Conservation (phyloP, 345 rosid genomes). For the Salix koriyanagi region DNA sequence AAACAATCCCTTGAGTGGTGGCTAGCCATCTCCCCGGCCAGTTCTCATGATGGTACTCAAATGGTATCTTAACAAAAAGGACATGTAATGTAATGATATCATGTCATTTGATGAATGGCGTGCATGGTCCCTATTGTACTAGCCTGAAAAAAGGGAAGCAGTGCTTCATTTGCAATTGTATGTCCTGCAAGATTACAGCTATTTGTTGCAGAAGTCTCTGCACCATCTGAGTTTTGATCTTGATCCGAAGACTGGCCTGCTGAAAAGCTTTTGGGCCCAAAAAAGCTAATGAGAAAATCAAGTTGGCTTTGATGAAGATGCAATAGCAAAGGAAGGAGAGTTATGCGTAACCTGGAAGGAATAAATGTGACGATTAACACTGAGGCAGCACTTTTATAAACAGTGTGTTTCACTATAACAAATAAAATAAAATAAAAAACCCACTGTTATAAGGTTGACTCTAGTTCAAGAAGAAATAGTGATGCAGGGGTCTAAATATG, state of each 20-base stretch:
- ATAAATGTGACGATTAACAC: constrained; percentile 17
- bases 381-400: background rate
- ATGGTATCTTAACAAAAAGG: background rate
- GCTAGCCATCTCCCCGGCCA: background rate
- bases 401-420: background rate
- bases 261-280: constrained; percentile 51
- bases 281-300: constrained; percentile 79
- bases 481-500: background rate
- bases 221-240: constrained; percentile 36
- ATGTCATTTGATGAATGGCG: constrained; percentile 8
- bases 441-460: background rate
- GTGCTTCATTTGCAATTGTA: constrained; percentile 65
- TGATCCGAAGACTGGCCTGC: constrained; percentile 40
- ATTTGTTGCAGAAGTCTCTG: constrained; percentile 23
- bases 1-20: background rate
- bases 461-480: background rate
- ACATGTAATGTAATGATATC: background rate
- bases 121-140: constrained; percentile 15
- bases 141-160: constrained; percentile 98
- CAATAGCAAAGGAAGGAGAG: constrained; percentile 72
- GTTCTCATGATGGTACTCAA: background rate
- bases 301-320: constrained; percentile 95
- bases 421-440: background rate
- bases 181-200: constrained; percentile 33
- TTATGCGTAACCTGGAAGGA: constrained; percentile 59